Evolutionary conservation across 805 yeast genomes (phyloP).

Genomic region (Lipomyces spencermartinsiae): DNA sequence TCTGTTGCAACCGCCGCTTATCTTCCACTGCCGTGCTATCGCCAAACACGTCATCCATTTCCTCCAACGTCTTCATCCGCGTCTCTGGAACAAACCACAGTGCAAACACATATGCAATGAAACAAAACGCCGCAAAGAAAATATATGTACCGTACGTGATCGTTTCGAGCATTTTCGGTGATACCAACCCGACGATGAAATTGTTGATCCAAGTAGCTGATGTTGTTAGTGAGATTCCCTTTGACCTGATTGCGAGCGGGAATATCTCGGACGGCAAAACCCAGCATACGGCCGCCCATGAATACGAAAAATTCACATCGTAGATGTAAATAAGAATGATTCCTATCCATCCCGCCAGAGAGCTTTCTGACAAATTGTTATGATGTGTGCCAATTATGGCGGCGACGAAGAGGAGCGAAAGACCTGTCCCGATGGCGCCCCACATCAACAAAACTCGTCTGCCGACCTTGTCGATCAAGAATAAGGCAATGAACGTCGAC

Average conservation of each 20-base stretch:
- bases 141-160: conserved; percentile 43
- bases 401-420: conserved; percentile 50
- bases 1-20: no score
- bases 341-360: conserved; percentile 34
- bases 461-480: conserved; percentile 64
- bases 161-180: conserved; percentile 55
- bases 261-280: conserved; percentile 65
- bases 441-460: conserved; percentile 65
- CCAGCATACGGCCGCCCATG: not conserved
- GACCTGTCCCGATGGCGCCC: conserved; percentile 69
- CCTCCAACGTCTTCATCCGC: conserved; percentile 28
- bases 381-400: conserved; percentile 49
- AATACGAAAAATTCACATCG: conserved; percentile 23
- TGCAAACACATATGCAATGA: conserved; percentile 38
- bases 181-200: conserved; percentile 50
- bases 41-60: conserved; percentile 34
- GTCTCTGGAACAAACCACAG: conserved; percentile 31
- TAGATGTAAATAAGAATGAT: conserved; percentile 37
- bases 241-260: conserved; percentile 70
- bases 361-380: conserved; percentile 45
- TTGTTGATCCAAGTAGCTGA: conserved; percentile 71
- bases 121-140: conserved; percentile 44
- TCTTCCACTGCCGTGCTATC: conserved; percentile 9
- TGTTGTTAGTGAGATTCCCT: conserved; percentile 65
- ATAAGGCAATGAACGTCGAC: conserved; percentile 64